Conservation (phyloP, 495 filamentous ascomycete genomes). For the Penicillium soppii region DNA sequence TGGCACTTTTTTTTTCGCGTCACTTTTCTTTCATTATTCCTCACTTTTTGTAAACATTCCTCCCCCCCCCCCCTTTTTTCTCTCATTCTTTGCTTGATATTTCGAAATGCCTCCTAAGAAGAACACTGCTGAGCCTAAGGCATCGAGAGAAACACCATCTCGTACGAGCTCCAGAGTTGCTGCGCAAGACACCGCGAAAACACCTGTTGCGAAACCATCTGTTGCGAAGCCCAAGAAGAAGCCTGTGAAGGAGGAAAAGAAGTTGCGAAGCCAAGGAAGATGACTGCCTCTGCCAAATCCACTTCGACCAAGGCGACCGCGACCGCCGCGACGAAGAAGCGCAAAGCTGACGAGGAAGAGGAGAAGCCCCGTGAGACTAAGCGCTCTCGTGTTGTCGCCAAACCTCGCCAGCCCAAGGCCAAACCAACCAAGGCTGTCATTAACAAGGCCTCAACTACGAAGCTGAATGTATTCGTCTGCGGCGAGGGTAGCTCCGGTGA, state of each 20-base stretch:
- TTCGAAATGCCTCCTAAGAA: constrained; percentile 40
- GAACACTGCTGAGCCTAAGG: constrained; percentile 14
- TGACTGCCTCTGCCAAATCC: constrained; percentile 8
- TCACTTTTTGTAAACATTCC: constrained; percentile 8
- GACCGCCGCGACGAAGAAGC: constrained; percentile 34
- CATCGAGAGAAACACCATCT: neutral
- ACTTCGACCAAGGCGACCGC: constrained; percentile 14
- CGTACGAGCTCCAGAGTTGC: neutral
- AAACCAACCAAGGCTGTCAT: constrained; percentile 36
- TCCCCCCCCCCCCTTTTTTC: constrained; percentile 1
- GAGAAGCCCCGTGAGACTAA: constrained; percentile 27
- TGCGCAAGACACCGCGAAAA: constrained; percentile 2
- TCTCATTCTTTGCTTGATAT: constrained; percentile 2
- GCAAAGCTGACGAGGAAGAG: constrained; percentile 36
- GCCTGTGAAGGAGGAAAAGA: neutral
- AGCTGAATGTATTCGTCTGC: constrained; percentile 66
- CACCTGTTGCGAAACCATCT: constrained; percentile 11
- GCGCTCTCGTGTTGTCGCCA: constrained; percentile 15
- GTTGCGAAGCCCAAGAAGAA: constrained; percentile 13
- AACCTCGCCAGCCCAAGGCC: constrained; percentile 23
- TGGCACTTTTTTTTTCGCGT: constrained; percentile 11
- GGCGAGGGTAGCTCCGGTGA: constrained; percentile 69
- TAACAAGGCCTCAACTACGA: constrained; percentile 43
- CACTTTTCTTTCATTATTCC: constrained; percentile 14
- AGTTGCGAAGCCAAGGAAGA: constrained; percentile 6